These are phyloP conservation scores for Leccinum variicolor DNA, from an alignment of 768 basidiomycete species.

Conservation along the genomic window DNA sequence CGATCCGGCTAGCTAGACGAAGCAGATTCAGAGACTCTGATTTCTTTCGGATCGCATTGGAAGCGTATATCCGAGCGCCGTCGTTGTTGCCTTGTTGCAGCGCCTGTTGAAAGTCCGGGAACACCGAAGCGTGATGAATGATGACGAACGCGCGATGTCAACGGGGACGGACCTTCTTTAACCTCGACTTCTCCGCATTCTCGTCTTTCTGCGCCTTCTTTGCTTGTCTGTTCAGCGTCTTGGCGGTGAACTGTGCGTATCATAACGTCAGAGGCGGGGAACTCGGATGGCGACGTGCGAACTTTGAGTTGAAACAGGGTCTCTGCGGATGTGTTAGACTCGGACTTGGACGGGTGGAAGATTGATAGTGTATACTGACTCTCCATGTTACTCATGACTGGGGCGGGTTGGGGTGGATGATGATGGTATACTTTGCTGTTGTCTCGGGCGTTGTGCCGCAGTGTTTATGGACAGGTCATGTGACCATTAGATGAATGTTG, in stretches of 20 bases:
- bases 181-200: constrained; percentile 74
- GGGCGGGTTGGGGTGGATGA: not conserved
- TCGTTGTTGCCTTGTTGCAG: constrained; percentile 96
- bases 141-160: not conserved
- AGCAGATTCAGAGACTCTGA: constrained; percentile 90
- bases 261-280: constrained; percentile 7
- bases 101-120: constrained; percentile 51
- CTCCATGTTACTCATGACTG: constrained; percentile 77
- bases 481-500: constrained; percentile 2
- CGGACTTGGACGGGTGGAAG: not conserved
- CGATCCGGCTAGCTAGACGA: constrained; percentile 85
- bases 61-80: constrained; percentile 96
- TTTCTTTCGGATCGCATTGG: constrained; percentile 98
- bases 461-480: not conserved
- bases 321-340: constrained; percentile 48
- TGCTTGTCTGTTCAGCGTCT: constrained; percentile 89
- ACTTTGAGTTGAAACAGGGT: constrained; percentile 99
- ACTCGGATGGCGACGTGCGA: constrained; percentile 13
- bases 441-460: not conserved
- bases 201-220: constrained; percentile 99
- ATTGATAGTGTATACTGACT: constrained; percentile 51
- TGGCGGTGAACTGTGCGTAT: constrained; percentile 85
- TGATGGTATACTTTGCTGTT: not conserved
- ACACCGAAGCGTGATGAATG: not conserved
- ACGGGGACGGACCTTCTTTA: constrained; percentile 76